phyloP scores from a whole-genome alignment of 441 rosid genomes.

The Melastoma candidum region DNA sequence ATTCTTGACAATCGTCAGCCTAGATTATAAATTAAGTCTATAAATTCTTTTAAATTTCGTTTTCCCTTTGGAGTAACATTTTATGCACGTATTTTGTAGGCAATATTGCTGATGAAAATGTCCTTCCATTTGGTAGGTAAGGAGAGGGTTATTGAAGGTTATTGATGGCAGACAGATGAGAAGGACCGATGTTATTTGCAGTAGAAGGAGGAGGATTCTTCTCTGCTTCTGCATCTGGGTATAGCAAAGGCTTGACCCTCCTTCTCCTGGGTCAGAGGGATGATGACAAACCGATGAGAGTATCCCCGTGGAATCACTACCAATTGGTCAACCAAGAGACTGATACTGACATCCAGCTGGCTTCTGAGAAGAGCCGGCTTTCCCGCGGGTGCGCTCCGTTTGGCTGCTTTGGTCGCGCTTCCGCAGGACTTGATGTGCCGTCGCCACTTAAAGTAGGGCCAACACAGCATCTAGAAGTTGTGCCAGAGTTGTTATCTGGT shows the following conservation, averaged over 20 bases:
- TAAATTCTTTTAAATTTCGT: too few relatives aligned
- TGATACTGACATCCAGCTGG: conserved; percentile 79
- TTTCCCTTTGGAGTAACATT: too few relatives aligned
- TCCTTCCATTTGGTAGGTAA: conserved; percentile 2
- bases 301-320: conserved; percentile 81
- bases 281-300: conserved; percentile 80
- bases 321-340: conserved; percentile 86
- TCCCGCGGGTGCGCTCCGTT: conserved; percentile 77
- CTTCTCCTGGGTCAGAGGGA: conserved; percentile 79
- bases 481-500: conserved; percentile 8
- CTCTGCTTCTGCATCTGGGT: conserved; percentile 96
- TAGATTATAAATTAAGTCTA: too few relatives aligned
- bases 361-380: conserved; percentile 62
- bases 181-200: conserved; percentile 87
- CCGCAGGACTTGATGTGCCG: conserved; percentile 64
- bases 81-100: too few relatives aligned
- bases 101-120: too few relatives aligned
- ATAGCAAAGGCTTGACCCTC: conserved; percentile 88
- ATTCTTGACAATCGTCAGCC: too few relatives aligned
- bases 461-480: conserved; percentile 41
- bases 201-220: conserved; percentile 99
- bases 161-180: conserved; percentile 46
- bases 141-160: conserved; percentile 17
- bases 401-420: conserved; percentile 79
- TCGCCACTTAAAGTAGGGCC: conserved; percentile 80